Evolutionary conservation across 1,139 yeast genomes (phyloP).

Genomic region (Diutina pseudorugosa): DNA sequence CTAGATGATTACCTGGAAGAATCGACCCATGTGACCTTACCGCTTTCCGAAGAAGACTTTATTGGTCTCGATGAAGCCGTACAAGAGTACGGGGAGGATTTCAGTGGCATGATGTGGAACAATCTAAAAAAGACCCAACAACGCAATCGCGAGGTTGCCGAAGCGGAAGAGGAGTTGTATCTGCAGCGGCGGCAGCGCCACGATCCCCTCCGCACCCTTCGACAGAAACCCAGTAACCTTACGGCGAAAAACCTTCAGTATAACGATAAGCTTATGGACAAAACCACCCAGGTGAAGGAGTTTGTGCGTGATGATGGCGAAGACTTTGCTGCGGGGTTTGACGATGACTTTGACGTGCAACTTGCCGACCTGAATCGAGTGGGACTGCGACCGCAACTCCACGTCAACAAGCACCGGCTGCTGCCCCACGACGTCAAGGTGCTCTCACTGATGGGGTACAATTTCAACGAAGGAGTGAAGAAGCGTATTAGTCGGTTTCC

Average conservation of each 20-base stretch:
- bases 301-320: background rate
- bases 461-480: slow-evolving; percentile 1
- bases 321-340: background rate
- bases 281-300: background rate
- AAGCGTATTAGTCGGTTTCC: background rate
- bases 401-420: background rate
- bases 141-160: background rate
- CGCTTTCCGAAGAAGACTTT: background rate
- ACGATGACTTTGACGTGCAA: background rate
- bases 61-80: background rate
- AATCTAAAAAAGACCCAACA: background rate
- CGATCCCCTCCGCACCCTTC: background rate
- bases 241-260: background rate
- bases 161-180: background rate
- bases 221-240: background rate
- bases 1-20: slow-evolving; percentile 1
- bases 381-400: background rate
- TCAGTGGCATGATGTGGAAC: background rate
- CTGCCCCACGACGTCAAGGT: background rate
- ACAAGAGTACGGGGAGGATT: background rate
- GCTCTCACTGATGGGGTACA: background rate
- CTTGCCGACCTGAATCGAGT: background rate
- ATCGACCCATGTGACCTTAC: background rate
- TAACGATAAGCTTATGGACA: background rate
- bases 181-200: background rate